Base-by-base conservation (phyloP, 2,329 filamentous ascomycete genomes). In the Alternaria angustiovoidea region DNA sequence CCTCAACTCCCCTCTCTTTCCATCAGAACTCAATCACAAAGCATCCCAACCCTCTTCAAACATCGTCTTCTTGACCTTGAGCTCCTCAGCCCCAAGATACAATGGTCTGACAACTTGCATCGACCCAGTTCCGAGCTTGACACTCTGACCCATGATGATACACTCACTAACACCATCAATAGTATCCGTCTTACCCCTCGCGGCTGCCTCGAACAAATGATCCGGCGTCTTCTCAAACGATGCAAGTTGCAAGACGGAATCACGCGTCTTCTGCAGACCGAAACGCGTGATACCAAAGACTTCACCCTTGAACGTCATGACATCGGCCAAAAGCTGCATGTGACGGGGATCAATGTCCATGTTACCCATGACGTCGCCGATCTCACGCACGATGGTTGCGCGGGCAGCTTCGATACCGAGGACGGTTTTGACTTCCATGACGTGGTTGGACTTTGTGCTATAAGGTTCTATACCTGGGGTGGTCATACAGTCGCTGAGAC, bases 301-400 rank as follows among this genome's bases (percentile, higher is more conserved):
- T 69, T 98, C 94, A 51, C 95, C 95, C 82, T 97, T 98, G 85
- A 94, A 98, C 1, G 95, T 98, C 95, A 99, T 99, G 54, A 97
- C 94, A 74, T 99, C 95, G 11, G 95, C 94, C 2, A 99, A 87
- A 18, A 99, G 86, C 77, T 97, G 91, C 93, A 99, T 98, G 81
- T 99, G 95, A 57, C 95, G 91, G 44, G 94, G 94, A 80, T 99
- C 95, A 72, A 99, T 98, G 78, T 88, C 89, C 93, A 99, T 97
- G 76, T 90, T 89, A 36, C 88, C 88, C 94, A 98, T 99, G 75
- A 98, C 95, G 53, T 86, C 85, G 54, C 85, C 86, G 72, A 99
- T 98, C 82, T 99, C 95, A 46, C 87, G 83, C 51, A 95, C 91
- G 73, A 99, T 98, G 7, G 94, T 96, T 4, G 86, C 87, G 61